Evolutionary conservation across 106 monocot genomes (phyloP).

Genomic region (Vanilla planifolia): DNA sequence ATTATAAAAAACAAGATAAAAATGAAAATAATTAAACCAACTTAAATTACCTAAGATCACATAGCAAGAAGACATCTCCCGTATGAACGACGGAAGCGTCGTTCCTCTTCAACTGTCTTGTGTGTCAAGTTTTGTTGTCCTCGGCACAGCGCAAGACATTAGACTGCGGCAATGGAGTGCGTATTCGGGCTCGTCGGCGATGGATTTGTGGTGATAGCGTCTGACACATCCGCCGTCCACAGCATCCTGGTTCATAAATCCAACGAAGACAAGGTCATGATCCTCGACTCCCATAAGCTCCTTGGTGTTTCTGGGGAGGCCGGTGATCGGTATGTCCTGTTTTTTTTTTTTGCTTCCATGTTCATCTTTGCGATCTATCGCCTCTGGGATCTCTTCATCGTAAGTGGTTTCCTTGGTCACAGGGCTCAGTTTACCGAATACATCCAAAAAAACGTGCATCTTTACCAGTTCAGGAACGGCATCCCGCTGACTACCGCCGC

Average conservation of each 20-base stretch:
- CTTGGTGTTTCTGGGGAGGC: conserved; percentile 82
- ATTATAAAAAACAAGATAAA: too few relatives aligned
- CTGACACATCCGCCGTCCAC: conserved; percentile 60
- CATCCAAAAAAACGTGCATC: conserved; percentile 96
- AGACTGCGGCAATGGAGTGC: conserved; percentile 53
- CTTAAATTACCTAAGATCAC: too few relatives aligned
- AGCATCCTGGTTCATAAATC: conserved; percentile 86
- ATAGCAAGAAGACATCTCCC: too few relatives aligned
- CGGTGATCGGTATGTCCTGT: conserved; percentile 53
- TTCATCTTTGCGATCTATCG: background rate
- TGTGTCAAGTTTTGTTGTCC: too few relatives aligned
- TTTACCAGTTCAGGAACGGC: conserved; percentile 88
- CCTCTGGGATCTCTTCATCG: background rate
- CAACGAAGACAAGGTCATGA: conserved; percentile 89
- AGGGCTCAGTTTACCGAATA: conserved; percentile 98
- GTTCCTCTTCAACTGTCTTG: too few relatives aligned
- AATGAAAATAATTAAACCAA: too few relatives aligned
- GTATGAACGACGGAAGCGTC: too few relatives aligned
- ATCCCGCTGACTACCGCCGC: conserved; percentile 84
- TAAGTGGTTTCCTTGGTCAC: background rate
- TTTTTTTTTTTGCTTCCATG: background rate
- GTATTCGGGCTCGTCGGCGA: conserved; percentile 83
- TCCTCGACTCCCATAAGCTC: conserved; percentile 91
- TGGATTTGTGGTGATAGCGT: conserved; percentile 17
- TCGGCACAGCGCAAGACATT: too few relatives aligned